Base-by-base conservation (phyloP, 345 rosid genomes). In the Linum tenue region DNA sequence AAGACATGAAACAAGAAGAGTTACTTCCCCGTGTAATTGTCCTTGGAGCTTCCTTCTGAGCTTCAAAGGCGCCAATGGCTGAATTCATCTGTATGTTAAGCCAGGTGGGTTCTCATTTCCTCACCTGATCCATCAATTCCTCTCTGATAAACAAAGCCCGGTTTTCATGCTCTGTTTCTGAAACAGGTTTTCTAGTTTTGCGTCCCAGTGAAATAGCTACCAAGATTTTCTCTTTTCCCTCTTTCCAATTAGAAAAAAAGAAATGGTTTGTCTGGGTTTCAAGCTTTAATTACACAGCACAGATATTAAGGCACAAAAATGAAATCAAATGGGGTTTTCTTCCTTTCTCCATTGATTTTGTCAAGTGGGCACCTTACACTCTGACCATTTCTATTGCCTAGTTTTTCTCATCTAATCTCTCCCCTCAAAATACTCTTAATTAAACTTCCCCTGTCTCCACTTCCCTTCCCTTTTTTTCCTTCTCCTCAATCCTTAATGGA, bases 361-460 rank as follows among this genome's bases (percentile, higher is more conserved):
- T 48, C 53, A 48, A 48, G 53, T 48, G 50, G 3, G 50, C 50
- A 43, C 61, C 37, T 59, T 3, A 12, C 39, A 22, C 62, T 22
- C 62, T 64, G 81, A 71, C 76, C 73, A 63, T 43, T 71, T 78
- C 75, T 55, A 40, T 67, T 44, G 81, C 81, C 81, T 73, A 56
- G 3, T 62, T 70, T 73, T 59, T 68, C 78, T 73, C 72, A 22
- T 39, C 53, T 15, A 62, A 63, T 56, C 39, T 3, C 62, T 58
- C 65, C 7, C 36, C 55, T 56, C 43, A 64, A 59, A 56, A 59
- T 48, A 3, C 7, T 66, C 31, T 22, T 22, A 22, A 22, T 22
- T 22, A 22, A 22, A 22, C 31, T 22, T 22, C 55, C 22, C 55
- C 11, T 5, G 37, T 42, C n/a, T n/a, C 39, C 36, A 16, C 2